Evolutionary conservation across 371 early-diverging fungal species (phyloP).

Genomic region (Funneliformis caledonium): DNA sequence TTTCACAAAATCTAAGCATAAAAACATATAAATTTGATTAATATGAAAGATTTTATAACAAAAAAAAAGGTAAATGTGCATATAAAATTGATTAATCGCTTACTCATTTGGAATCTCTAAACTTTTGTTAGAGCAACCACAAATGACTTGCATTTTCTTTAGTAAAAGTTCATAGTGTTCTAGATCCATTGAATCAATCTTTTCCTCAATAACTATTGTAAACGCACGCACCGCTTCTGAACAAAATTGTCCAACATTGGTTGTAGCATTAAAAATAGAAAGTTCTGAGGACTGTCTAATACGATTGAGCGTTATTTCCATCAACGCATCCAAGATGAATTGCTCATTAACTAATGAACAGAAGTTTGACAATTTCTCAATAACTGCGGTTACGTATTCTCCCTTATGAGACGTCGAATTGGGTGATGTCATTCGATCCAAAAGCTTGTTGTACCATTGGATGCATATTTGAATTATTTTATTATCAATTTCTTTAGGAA

Average conservation of each 20-base stretch:
- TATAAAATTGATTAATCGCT: not conserved
- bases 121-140: not conserved
- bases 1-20: constrained; percentile 22
- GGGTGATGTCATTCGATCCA: not conserved
- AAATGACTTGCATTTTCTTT: constrained; percentile 5
- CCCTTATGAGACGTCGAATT: not conserved
- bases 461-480: not conserved
- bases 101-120: constrained; percentile 13
- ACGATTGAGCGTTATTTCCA: not conserved
- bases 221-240: too few relatives aligned
- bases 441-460: constrained; percentile 17
- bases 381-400: not conserved
- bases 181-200: not conserved
- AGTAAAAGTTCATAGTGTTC: not conserved
- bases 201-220: not conserved
- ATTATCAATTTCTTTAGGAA: not conserved
- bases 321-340: not conserved
- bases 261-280: not conserved
- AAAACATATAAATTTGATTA: not conserved
- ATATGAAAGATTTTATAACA: too few relatives aligned
- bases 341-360: constrained; percentile 1
- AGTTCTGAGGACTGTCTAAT: not conserved
- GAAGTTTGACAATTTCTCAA: not conserved
- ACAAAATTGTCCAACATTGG: too few relatives aligned
- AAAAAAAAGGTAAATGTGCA: not conserved